These are phyloP conservation scores for Phaeodactylum tricornutum DNA, from an alignment of 108 stramenopile species.

Conservation along the genomic window DNA sequence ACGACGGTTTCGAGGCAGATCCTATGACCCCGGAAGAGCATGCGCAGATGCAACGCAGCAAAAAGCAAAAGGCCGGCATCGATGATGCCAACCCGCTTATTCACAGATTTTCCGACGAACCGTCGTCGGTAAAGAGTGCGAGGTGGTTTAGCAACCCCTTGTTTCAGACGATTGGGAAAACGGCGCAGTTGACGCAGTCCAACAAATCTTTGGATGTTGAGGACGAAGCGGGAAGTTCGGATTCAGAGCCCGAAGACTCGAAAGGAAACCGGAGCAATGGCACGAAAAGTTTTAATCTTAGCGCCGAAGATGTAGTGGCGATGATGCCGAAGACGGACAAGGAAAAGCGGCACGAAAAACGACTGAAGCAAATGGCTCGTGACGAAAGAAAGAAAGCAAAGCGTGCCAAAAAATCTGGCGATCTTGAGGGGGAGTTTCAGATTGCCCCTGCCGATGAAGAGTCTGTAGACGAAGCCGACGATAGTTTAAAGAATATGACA, in stretches of 20 bases:
- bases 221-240: constrained; percentile 19
- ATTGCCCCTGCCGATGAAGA: constrained; percentile 55
- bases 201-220: constrained; percentile 7
- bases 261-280: constrained; percentile 3
- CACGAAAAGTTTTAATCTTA: constrained; percentile 19
- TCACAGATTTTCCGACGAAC: constrained; percentile 59
- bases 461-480: constrained; percentile 32
- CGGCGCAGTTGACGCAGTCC: constrained; percentile 33
- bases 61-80: constrained; percentile 12
- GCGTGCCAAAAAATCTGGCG: constrained; percentile 53
- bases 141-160: constrained; percentile 93
- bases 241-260: constrained; percentile 5
- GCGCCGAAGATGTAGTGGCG: constrained; percentile 71
- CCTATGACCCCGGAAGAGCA: constrained; percentile 46
- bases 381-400: constrained; percentile 76
- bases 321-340: constrained; percentile 97
- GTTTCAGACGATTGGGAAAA: constrained; percentile 75
- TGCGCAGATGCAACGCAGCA: constrained; percentile 12
- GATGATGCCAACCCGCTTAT: constrained; percentile 61
- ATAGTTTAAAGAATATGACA: constrained; percentile 45
- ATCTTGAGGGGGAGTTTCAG: constrained; percentile 58
- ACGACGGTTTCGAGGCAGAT: constrained; percentile 41
- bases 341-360: constrained; percentile 89
- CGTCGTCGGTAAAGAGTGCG: constrained; percentile 70
- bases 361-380: constrained; percentile 80